phyloP scores from a whole-genome alignment of 2,329 filamentous ascomycete species.

The Pseudocercospora ulei region DNA sequence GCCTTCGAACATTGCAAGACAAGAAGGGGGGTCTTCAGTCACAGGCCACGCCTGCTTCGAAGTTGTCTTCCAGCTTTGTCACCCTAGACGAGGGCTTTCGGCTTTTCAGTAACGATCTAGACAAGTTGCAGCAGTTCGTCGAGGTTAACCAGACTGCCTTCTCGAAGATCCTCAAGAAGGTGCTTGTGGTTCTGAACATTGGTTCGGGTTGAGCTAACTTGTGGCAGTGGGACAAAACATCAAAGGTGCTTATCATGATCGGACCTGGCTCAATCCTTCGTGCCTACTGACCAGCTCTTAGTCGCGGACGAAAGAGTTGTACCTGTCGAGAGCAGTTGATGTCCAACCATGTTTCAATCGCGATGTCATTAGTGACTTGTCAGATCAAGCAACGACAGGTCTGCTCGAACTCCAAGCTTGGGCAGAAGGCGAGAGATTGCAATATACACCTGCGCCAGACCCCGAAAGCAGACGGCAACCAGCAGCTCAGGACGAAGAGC shows the following conservation, averaged over 20 bases:
- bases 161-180: conserved; percentile 96
- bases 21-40: conserved; percentile 89
- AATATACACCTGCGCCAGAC: conserved; percentile 43
- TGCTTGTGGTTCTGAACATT: conserved; percentile 32
- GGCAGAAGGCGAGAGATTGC: conserved; percentile 91
- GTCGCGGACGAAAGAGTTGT: conserved; percentile 95
- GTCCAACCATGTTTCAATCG: conserved; percentile 98
- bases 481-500: conserved; percentile 71
- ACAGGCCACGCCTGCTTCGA: conserved; percentile 59
- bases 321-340: conserved; percentile 88
- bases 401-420: conserved; percentile 89
- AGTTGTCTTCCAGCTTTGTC: conserved; percentile 85
- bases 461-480: conserved; percentile 33
- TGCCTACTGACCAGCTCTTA: conserved; percentile 35
- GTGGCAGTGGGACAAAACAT: conserved; percentile 87
- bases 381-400: conserved; percentile 93
- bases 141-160: conserved; percentile 97
- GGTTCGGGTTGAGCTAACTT: conserved; percentile 34
- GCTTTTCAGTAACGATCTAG: conserved; percentile 90
- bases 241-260: conserved; percentile 53
- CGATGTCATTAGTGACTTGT: conserved; percentile 90
- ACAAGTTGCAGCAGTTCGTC: conserved; percentile 94
- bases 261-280: conserved; percentile 9
- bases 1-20: conserved; percentile 81
- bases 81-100: conserved; percentile 94